phyloP scores from a whole-genome alignment of 2,329 filamentous ascomycete species.

The Aschersonia sp. region DNA sequence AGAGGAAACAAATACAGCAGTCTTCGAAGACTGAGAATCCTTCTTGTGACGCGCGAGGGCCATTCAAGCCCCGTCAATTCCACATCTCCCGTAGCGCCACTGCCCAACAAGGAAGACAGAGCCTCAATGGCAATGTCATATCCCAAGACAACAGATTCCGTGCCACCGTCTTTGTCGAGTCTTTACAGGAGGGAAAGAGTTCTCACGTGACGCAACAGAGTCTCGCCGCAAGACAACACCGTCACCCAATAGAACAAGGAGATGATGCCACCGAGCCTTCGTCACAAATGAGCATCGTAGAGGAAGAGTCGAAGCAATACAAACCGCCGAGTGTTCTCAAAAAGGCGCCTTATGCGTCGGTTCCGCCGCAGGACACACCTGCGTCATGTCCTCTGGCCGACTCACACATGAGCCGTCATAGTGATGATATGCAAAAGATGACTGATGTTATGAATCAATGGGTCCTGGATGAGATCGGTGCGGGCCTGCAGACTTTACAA shows the following conservation, averaged over 20 bases:
- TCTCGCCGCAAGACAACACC: conserved; percentile 7
- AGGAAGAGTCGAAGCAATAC: conserved; percentile 11
- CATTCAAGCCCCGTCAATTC: conserved; percentile 32
- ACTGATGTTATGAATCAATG: conserved; percentile 43
- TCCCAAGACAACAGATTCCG: conserved; percentile 26
- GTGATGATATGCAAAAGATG: conserved; percentile 32
- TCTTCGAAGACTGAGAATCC: not conserved
- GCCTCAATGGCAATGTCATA: conserved; percentile 12
- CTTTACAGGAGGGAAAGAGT: conserved; percentile 23
- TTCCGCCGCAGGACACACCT: conserved; percentile 8
- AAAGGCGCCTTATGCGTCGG: conserved; percentile 6
- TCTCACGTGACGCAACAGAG: conserved; percentile 7
- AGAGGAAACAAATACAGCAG: conserved; percentile 3
- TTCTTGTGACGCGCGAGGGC: not conserved
- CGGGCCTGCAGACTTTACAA: conserved; percentile 33
- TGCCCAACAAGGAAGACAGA: conserved; percentile 12
- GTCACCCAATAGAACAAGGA: not conserved
- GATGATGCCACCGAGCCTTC: not conserved
- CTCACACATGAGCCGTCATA: conserved; percentile 18
- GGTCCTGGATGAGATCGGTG: conserved; percentile 42
- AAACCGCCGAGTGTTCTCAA: conserved; percentile 19
- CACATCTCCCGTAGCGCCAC: conserved; percentile 37
- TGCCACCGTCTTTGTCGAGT: conserved; percentile 42
- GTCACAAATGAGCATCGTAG: conserved; percentile 1
- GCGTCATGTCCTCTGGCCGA: conserved; percentile 15